Evolutionary conservation across 345 rosid genomes (phyloP), one percentile per base, ranked within the genome.

Genomic region (Pistacia atlantica): DNA sequence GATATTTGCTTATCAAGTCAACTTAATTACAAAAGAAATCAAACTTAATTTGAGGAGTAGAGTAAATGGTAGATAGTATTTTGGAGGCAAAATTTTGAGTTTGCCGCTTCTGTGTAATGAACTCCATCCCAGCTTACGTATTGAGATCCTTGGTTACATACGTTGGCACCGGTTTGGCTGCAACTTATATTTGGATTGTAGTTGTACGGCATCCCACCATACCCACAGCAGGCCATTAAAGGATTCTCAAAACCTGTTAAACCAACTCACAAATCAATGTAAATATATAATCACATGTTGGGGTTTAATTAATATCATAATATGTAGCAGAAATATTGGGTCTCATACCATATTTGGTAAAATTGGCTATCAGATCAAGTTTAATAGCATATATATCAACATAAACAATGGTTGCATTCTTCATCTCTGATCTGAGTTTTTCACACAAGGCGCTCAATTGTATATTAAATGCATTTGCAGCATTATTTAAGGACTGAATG

Each of bases 31-130:
- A 92, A 48, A 92, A 90, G 77, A 74, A 82, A 75, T 82, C 72
- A 31, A 90, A 80, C 33, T 77, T 56, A 4, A 79, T 33, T n/a
- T 28, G 86, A 13, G 97, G 93, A n/a, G 80, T 81, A 64, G 93
- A 85, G 75, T 83, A 86, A 45, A 80, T 69, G 33, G 84, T 74
- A 1, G 90, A 80, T 9, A 87, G 84, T 63, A 85, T 71, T 48
- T 81, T 84, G 80, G 85, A 75, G 22, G 84, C 83, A 13, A 90
- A 76, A 67, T 84, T 54, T 54, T 3, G 81, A 83, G 79, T 89
- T 90, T 22, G 93, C 92, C 13, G 91, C 97, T 72, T 90, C 92
- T 2, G 92, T 89, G 69, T 86, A 86, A 74, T 90, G 97, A 84
- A 90, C 89, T 18, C 93, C 97, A 69, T 92, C 97, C 93, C 93